Conservation (phyloP, 2,329 filamentous ascomycete genomes). For the Macrophomina phaseolina region DNA sequence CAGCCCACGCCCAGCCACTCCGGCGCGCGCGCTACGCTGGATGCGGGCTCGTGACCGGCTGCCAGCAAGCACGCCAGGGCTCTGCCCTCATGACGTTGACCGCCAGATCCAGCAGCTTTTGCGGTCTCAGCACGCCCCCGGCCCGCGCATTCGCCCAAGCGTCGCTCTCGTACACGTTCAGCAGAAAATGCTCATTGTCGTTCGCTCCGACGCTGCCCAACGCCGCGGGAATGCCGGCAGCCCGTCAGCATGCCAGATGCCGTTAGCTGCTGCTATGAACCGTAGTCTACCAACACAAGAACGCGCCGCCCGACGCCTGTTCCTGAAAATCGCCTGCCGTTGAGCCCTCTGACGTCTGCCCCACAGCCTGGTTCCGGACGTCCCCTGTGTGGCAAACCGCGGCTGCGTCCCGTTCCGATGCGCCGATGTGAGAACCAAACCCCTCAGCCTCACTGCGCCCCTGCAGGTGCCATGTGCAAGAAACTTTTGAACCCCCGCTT, state of each 20-base stretch:
- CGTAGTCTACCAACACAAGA: constrained; percentile 13
- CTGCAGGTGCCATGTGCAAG: constrained; percentile 6
- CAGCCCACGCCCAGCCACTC: background rate
- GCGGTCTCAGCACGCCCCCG: background rate
- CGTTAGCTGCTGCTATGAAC: background rate
- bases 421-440: background rate
- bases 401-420: constrained; percentile 20
- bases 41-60: background rate
- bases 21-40: background rate
- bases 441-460: constrained; percentile 12
- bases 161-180: constrained; percentile 7
- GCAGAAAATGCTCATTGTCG: background rate
- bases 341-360: constrained; percentile 13
- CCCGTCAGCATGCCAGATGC: constrained; percentile 2
- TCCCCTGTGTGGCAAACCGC: constrained; percentile 15
- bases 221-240: constrained; percentile 5
- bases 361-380: background rate
- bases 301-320: background rate
- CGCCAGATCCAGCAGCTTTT: background rate
- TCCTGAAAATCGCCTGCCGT: background rate
- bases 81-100: constrained; percentile 19
- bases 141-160: background rate
- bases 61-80: background rate
- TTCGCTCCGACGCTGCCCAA: constrained; percentile 15
- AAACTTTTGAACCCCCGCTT: background rate